Evolutionary conservation across 2,329 filamentous ascomycete genomes (phyloP).

Genomic region (Calonectria pauciramosa): DNA sequence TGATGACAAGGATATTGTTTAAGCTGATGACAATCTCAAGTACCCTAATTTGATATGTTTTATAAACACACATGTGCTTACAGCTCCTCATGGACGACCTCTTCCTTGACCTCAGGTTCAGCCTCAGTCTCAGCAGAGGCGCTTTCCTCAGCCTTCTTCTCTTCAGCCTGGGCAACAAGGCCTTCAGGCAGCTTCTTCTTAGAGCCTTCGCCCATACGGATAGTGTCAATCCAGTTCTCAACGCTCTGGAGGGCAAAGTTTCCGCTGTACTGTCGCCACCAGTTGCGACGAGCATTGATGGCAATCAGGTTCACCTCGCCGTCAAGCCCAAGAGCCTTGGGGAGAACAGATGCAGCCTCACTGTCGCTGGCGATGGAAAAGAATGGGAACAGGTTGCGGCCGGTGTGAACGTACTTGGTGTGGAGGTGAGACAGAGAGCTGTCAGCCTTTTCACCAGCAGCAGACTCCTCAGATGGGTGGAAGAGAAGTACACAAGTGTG

Average conservation of each 20-base stretch:
- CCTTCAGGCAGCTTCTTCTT: constrained; percentile 81
- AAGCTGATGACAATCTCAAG: neutral
- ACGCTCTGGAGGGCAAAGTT: constrained; percentile 73
- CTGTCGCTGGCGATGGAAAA: constrained; percentile 76
- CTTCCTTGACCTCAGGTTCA: constrained; percentile 35
- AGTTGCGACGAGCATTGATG: constrained; percentile 85
- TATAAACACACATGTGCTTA: constrained; percentile 45
- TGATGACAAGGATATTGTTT: neutral
- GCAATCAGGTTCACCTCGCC: constrained; percentile 80
- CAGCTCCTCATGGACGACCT: constrained; percentile 64
- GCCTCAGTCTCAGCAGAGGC: constrained; percentile 47
- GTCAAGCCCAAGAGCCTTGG: constrained; percentile 68
- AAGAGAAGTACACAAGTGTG: constrained; percentile 87
- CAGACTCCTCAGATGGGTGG: constrained; percentile 67
- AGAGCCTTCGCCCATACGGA: constrained; percentile 87
- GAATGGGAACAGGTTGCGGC: constrained; percentile 84
- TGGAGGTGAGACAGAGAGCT: constrained; percentile 78
- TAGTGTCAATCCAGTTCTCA: constrained; percentile 91
- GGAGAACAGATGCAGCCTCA: constrained; percentile 58
- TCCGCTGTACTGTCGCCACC: constrained; percentile 83
- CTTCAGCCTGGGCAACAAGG: constrained; percentile 59
- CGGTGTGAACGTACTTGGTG: constrained; percentile 77
- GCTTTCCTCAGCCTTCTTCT: constrained; percentile 37
- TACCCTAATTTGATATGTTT: neutral
- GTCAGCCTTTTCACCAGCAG: constrained; percentile 70